phyloP scores from a whole-genome alignment of 495 filamentous ascomycete species.

The Neurospora hispaniola region DNA sequence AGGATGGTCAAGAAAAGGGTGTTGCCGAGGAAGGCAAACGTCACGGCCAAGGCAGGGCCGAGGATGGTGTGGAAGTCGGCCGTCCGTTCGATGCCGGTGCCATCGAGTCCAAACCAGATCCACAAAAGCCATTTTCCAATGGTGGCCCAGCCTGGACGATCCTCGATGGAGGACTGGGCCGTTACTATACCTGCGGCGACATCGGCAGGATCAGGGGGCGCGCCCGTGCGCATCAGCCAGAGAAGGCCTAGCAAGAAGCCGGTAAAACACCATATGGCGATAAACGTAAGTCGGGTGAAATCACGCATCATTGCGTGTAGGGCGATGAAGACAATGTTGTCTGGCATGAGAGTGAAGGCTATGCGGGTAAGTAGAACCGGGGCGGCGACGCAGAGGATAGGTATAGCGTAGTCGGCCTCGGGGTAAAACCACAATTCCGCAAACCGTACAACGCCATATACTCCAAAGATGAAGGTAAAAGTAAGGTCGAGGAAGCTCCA shows the following conservation, averaged over 20 bases:
- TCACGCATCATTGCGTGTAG: slow-evolving; percentile 57
- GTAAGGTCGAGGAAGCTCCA: slow-evolving; percentile 58
- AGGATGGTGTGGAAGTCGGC: slow-evolving; percentile 47
- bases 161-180: slow-evolving; percentile 20
- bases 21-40: slow-evolving; percentile 55
- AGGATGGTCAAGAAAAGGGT: slow-evolving; percentile 61
- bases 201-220: background rate
- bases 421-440: slow-evolving; percentile 31
- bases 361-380: slow-evolving; percentile 52
- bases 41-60: slow-evolving; percentile 49
- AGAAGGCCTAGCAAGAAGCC: slow-evolving; percentile 52
- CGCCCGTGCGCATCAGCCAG: slow-evolving; percentile 37
- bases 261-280: slow-evolving; percentile 54
- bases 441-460: slow-evolving; percentile 45
- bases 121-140: slow-evolving; percentile 59
- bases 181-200: slow-evolving; percentile 13
- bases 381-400: slow-evolving; percentile 49
- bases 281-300: slow-evolving; percentile 49
- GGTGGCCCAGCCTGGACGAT: slow-evolving; percentile 27
- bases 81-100: slow-evolving; percentile 50
- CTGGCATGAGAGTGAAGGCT: slow-evolving; percentile 55
- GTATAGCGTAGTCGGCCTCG: slow-evolving; percentile 38
- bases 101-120: slow-evolving; percentile 61
- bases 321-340: slow-evolving; percentile 58
- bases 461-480: slow-evolving; percentile 44